Evolutionary conservation across 495 filamentous ascomycete genomes (phyloP), one percentile per base, ranked within the genome.

Genomic region (Thermochaetoides thermophila): DNA sequence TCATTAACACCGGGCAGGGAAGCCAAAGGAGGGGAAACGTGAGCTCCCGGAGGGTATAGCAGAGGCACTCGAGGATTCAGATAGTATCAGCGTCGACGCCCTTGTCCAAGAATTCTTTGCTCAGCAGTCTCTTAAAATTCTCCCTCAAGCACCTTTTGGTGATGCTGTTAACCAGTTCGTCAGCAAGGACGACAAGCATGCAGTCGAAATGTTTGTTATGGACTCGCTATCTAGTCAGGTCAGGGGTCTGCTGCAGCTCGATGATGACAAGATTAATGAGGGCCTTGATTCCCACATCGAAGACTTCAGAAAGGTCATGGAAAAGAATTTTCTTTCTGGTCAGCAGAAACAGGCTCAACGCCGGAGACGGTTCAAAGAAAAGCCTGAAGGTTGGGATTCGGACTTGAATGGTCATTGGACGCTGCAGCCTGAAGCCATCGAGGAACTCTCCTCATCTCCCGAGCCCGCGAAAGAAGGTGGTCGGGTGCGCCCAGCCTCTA

Each of bases 151-250:
- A 32, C 80, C 74, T 0, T 93, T 99, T 48, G 79, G 84, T 5
- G 86, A 96, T 54, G 91, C 89, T 0, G 84, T 99, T 6, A 74
- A 74, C 34, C 82, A 91, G 40, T 99, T 86, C 50, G 83, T 96
- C 16, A 77, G 85, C 53, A 96, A 96, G 42, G 83, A 94, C 44
- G 89, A 99, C 56, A 91, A 84, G 42, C 74, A 89, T 42, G 86
- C 86, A 0, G 79, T 96, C 69, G 78, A 92, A 44, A 71, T 69
- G 44, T 96, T 96, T 44, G 80, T 96, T 16, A 73, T 73, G 26
- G 77, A 91, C 11, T 83, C 78, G 15, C 61, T 96, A 2, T 63
- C 71, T 10, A 73, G 64, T 38, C 84, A 92, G 44, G 61, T 92
- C 23, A 80, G 78, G 44, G 70, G 84, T 31, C 57, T 99, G 29